phyloP scores from a whole-genome alignment of 73 alveolate genomes.

The Symbiodinium natans region DNA sequence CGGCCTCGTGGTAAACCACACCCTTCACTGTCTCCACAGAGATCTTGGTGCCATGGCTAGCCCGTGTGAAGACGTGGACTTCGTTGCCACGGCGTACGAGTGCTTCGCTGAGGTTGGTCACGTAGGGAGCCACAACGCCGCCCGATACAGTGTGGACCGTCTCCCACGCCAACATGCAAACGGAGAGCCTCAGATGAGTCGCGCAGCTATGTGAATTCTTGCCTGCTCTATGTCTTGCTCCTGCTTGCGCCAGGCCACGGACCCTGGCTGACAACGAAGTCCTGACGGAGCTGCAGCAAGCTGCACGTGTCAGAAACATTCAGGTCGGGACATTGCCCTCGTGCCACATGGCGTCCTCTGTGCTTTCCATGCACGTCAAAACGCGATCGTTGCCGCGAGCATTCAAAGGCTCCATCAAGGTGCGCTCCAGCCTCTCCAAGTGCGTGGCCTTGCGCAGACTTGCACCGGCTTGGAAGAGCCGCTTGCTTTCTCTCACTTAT shows the following conservation, averaged over 20 bases:
- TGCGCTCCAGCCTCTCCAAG: conserved; percentile 33
- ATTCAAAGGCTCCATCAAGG: conserved; percentile 62
- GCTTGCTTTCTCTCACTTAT: too few species aligned
- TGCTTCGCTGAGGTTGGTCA: conserved; percentile 75
- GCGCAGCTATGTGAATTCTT: too few species aligned
- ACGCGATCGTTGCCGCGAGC: not conserved
- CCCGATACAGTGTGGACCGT: conserved; percentile 78
- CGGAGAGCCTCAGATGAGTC: conserved; percentile 35
- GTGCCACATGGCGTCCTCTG: not conserved
- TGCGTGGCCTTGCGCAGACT: conserved; percentile 9
- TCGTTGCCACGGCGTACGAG: conserved; percentile 65
- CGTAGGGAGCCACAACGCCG: conserved; percentile 87
- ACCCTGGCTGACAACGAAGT: conserved; percentile 74
- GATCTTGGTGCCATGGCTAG: conserved; percentile 76
- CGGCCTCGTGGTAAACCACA: conserved; percentile 74
- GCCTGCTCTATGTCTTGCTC: not conserved
- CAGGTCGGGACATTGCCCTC: too few species aligned
- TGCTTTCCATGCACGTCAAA: conserved; percentile 67
- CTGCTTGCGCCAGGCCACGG: conserved; percentile 39
- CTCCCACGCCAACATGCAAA: conserved; percentile 93
- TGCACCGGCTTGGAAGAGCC: too few species aligned
- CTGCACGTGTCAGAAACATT: too few species aligned
- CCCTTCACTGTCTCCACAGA: conserved; percentile 79
- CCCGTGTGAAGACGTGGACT: conserved; percentile 83
- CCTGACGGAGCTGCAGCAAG: not conserved